Evolutionary conservation across 305 asterid genomes (phyloP).

Genomic region (Striga hermonthica): DNA sequence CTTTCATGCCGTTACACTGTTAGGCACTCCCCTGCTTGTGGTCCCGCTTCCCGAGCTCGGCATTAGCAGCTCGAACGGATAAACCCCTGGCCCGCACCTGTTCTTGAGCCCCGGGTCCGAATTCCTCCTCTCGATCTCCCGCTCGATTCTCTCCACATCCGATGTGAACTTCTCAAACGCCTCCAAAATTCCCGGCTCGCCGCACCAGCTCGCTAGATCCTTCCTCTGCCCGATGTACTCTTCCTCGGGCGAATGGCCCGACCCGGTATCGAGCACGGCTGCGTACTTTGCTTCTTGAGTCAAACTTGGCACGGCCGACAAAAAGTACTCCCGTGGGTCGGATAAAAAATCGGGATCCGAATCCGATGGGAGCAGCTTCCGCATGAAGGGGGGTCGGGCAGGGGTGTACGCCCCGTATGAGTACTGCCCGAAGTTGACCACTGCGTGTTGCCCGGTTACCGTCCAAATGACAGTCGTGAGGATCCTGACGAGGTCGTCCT

Average conservation of each 20-base stretch:
- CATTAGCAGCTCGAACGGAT: conserved; percentile 54
- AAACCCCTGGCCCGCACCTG: conserved; percentile 52
- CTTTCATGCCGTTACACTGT: conserved; percentile 37
- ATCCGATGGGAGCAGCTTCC: conserved; percentile 44
- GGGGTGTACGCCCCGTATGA: conserved; percentile 57
- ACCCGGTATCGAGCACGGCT: conserved; percentile 49
- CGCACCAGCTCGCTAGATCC: conserved; percentile 46
- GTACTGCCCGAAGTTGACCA: conserved; percentile 56
- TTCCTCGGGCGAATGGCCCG: conserved; percentile 58
- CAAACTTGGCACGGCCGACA: conserved; percentile 49
- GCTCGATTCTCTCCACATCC: conserved; percentile 40
- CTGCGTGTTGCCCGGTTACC: conserved; percentile 59
- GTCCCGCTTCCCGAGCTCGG: conserved; percentile 56
- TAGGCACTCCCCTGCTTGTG: conserved; percentile 59
- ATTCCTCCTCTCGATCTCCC: conserved; percentile 50
- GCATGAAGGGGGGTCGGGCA: conserved; percentile 55
- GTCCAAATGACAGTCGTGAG: conserved; percentile 57
- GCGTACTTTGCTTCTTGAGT: conserved; percentile 46
- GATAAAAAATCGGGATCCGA: neutral
- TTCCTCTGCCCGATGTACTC: conserved; percentile 49
- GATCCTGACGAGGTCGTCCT: conserved; percentile 44
- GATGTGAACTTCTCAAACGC: conserved; percentile 44
- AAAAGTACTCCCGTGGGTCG: conserved; percentile 39
- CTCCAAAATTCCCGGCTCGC: conserved; percentile 45
- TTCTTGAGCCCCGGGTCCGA: conserved; percentile 35